Percentiles rank a stretch among this genome's conserved stretches.
These are phyloP conservation scores for Daldinia childiae DNA, from an alignment of 495 filamentous ascomycete species.

Conservation along the genomic window DNA sequence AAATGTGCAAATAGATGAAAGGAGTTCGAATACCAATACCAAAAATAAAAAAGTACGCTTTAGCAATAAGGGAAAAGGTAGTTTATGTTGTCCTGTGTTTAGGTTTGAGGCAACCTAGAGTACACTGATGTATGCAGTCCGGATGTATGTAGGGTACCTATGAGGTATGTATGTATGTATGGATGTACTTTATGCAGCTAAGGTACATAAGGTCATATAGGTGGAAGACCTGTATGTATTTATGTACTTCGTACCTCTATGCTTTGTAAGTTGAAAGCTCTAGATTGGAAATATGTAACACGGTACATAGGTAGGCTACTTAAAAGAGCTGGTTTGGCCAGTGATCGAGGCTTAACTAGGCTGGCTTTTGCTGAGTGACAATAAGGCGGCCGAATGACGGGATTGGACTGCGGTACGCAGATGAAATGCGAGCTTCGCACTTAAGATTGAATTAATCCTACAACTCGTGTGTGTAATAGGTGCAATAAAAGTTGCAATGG, in stretches of 20 bases:
- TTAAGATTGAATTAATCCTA: constrained; percentile 18
- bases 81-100: constrained; percentile 23
- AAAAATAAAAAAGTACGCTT: constrained; percentile 10
- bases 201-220: no score
- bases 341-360: constrained; percentile 33
- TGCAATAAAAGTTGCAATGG: not conserved
- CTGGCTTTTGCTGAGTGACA: constrained; percentile 4
- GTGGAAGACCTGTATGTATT: no score
- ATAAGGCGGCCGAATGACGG: constrained; percentile 21
- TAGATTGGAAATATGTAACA: not conserved
- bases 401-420: constrained; percentile 28
- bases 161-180: not conserved
- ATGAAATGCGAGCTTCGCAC: constrained; percentile 29
- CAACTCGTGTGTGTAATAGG: constrained; percentile 1
- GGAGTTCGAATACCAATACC: not conserved
- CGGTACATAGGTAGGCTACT: not conserved
- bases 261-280: no score
- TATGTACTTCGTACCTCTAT: not conserved
- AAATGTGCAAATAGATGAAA: constrained; percentile 10
- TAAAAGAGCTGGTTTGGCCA: constrained; percentile 10
- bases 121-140: not conserved
- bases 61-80: constrained; percentile 11
- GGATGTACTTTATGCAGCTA: not conserved
- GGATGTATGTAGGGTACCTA: not conserved
- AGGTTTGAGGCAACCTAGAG: not conserved